Evolutionary conservation across 2,329 filamentous ascomycete genomes (phyloP).

Genomic region (Chrysoporthe austroafricana): DNA sequence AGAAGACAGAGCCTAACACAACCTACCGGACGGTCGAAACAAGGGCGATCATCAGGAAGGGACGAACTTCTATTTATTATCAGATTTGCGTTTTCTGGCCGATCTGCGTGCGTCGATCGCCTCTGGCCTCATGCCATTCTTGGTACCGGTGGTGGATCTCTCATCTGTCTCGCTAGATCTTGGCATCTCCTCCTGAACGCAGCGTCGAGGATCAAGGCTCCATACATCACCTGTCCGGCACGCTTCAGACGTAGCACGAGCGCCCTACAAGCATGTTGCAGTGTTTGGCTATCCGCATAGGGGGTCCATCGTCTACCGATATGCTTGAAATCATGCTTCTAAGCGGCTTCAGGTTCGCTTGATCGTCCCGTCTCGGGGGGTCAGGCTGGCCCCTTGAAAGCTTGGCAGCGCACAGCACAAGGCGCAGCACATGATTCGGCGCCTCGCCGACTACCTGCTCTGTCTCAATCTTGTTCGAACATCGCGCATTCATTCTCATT

Average conservation of each 20-base stretch:
- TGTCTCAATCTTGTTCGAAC: background rate
- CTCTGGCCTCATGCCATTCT: background rate
- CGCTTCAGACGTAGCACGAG: background rate
- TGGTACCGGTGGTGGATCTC: background rate
- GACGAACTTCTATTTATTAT: background rate
- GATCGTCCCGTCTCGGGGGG: background rate
- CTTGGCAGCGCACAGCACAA: background rate
- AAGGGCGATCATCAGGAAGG: background rate
- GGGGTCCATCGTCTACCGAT: background rate
- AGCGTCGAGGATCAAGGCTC: background rate
- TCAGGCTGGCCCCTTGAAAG: background rate
- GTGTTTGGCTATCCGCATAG: background rate
- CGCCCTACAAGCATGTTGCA: background rate
- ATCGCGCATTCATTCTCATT: background rate
- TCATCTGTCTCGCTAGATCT: background rate
- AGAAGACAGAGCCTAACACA: background rate
- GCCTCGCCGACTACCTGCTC: background rate
- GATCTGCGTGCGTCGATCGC: background rate
- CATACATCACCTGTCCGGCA: background rate
- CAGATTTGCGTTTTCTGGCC: background rate
- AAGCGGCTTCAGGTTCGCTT: background rate
- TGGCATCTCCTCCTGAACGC: background rate
- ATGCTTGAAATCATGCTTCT: background rate
- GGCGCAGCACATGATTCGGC: background rate
- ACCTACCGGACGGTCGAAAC: background rate